Evolutionary conservation across 1,139 yeast genomes (phyloP).

Genomic region (Wickerhamiella infanticola): DNA sequence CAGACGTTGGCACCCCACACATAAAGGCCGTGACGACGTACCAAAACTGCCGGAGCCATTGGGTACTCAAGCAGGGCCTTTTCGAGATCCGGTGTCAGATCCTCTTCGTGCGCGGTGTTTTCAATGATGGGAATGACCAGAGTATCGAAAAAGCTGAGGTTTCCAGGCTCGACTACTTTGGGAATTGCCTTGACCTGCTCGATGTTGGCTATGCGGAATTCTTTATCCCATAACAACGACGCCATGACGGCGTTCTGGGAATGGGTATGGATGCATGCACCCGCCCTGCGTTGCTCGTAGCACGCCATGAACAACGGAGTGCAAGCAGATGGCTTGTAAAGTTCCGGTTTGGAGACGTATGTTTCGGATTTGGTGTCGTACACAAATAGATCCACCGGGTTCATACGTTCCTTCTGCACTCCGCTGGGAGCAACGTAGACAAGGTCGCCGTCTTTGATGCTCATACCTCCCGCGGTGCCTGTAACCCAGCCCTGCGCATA

Average conservation of each 20-base stretch:
- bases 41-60: slow-evolving; percentile 68
- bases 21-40: slow-evolving; percentile 84
- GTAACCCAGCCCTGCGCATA: slow-evolving; percentile 84
- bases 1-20: slow-evolving; percentile 92
- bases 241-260: slow-evolving; percentile 77
- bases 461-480: slow-evolving; percentile 93
- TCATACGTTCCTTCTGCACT: slow-evolving; percentile 79
- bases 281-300: slow-evolving; percentile 57
- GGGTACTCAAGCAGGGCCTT: slow-evolving; percentile 56
- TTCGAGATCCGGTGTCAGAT: slow-evolving; percentile 48
- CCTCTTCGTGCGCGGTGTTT: slow-evolving; percentile 79
- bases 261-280: slow-evolving; percentile 92
- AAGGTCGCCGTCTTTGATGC: slow-evolving; percentile 46
- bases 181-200: slow-evolving; percentile 94
- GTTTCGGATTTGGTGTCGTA: slow-evolving; percentile 41
- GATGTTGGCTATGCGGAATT: slow-evolving; percentile 60
- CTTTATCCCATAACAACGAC: slow-evolving; percentile 52
- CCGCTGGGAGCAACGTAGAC: slow-evolving; percentile 88
- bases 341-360: slow-evolving; percentile 44
- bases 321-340: slow-evolving; percentile 77
- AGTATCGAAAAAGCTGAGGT: slow-evolving; percentile 57
- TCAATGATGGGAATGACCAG: slow-evolving; percentile 79
- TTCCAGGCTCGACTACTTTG: slow-evolving; percentile 47
- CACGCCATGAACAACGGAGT: slow-evolving; percentile 78
- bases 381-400: slow-evolving; percentile 71